Evolutionary conservation across 306 rosid species (phyloP).

Genomic region (Glycine tomentella): DNA sequence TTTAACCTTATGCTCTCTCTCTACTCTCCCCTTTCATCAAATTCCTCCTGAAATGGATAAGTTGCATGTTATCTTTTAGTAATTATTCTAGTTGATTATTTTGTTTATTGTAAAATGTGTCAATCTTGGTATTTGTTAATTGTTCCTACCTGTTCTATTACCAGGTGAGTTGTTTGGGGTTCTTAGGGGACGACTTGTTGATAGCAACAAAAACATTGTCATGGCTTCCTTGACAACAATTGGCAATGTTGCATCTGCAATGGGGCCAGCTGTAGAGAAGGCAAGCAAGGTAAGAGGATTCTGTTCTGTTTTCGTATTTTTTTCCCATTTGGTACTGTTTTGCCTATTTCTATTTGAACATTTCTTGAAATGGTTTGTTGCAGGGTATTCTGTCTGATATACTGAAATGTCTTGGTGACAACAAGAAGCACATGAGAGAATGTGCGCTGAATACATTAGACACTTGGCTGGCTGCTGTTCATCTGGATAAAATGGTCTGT

Average conservation of each 20-base stretch:
- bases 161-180: conserved; percentile 95
- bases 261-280: conserved; percentile 95
- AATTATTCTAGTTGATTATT: not conserved
- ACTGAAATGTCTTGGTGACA: conserved; percentile 93
- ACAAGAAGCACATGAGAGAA: conserved; percentile 99
- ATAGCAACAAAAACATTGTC: conserved; percentile 94
- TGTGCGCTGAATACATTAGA: conserved; percentile 80
- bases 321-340: not conserved
- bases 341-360: conserved; percentile 33
- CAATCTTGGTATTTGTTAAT: not conserved
- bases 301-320: not conserved
- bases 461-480: conserved; percentile 89
- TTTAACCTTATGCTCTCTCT: not conserved
- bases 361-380: conserved; percentile 43
- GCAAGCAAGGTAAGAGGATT: conserved; percentile 86
- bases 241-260: conserved; percentile 94
- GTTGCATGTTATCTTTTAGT: conserved; percentile 16
- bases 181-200: conserved; percentile 77
- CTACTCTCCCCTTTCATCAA: too few species aligned
- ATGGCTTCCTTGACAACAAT: conserved; percentile 84
- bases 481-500: conserved; percentile 95
- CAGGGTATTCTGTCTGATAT: conserved; percentile 91
- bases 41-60: not conserved
- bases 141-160: conserved; percentile 20
- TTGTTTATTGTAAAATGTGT: not conserved